Evolutionary conservation across 495 filamentous ascomycete species (phyloP), one percentile per base, ranked within the genome.

Genomic region (Glutinoglossum americanum): DNA sequence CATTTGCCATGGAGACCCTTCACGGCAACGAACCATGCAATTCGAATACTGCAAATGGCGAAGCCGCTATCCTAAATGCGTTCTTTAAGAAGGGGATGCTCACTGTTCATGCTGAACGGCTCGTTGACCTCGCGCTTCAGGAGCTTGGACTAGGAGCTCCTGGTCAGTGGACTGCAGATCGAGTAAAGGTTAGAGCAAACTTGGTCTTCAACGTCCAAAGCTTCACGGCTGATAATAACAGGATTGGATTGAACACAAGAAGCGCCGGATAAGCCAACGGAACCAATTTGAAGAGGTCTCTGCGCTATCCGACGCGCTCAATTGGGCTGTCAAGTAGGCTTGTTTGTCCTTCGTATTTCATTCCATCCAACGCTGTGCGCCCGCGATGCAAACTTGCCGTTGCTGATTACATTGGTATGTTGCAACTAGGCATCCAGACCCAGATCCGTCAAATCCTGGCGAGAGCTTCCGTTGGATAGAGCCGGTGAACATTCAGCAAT

Each of bases 261-360:
- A 56, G 28, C n/a, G 19, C 6, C 11, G 32, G 11, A 56, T 56
- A 25, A 41, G 54, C 25, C 32, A 27, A 41, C 32, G 32, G 21
- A 56, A 25, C 13, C 54, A 45, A n/a, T 45, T 56, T 21, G 54
- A 56, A 5, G 54, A 56, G 28, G 28, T 56, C 37, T 56, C 54
- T 56, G 37, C 23, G 10, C 32, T 56, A n/a, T 28, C 54, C 15
- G 54, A 56, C 54, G 54, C 54, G 30, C 32, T 56, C 13, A 56
- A 37, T 56, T 56, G 54, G 54, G 54, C 54, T 26, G 32, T 56
- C 54, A 56, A 45, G 54, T 56, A 33, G 10, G 53, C 15, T 45
- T 45, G 41, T 45, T 45, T 45, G 41, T n/a, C 13, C 41, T 23
- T 10, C 41, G 41, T 45, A 45, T 45, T 10, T 10, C 9, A 5